These are phyloP conservation scores for Neoboletus subvelutipes DNA, from an alignment of 768 basidiomycete genomes.

Conservation along the genomic window DNA sequence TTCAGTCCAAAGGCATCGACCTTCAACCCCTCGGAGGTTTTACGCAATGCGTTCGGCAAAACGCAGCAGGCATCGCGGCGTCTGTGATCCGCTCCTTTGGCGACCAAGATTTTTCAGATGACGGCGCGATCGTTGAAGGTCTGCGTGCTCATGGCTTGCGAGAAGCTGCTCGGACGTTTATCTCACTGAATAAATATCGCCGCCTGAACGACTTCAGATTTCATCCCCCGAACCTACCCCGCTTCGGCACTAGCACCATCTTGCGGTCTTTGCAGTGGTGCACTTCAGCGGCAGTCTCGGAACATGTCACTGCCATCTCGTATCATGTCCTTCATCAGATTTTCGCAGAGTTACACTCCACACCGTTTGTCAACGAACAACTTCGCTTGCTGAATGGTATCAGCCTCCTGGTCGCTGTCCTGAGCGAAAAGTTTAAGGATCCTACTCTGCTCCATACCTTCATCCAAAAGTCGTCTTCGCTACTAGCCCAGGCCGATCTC, in stretches of 20 bases:
- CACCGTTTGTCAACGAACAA: slow-evolving; percentile 83
- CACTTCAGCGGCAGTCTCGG: slow-evolving; percentile 37
- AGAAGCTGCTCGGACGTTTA: slow-evolving; percentile 46
- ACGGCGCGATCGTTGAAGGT: slow-evolving; percentile 48
- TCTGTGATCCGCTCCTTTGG: slow-evolving; percentile 61
- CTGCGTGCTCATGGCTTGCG: slow-evolving; percentile 39
- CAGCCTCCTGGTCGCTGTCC: slow-evolving; percentile 69
- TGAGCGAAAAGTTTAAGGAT: slow-evolving; percentile 54
- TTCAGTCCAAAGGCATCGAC: slow-evolving; percentile 36
- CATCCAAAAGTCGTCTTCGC: slow-evolving; percentile 60
- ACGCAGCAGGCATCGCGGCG: slow-evolving; percentile 56
- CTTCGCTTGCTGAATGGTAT: slow-evolving; percentile 70
- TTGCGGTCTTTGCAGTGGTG: slow-evolving; percentile 65
- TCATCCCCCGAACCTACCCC: slow-evolving; percentile 68
- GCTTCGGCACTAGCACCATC: slow-evolving; percentile 48
- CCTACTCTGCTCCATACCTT: slow-evolving; percentile 64
- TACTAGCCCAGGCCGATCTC: slow-evolving; percentile 70
- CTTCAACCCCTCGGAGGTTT: slow-evolving; percentile 34
- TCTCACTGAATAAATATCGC: slow-evolving; percentile 53
- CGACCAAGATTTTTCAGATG: slow-evolving; percentile 61
- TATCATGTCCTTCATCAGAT: slow-evolving; percentile 79
- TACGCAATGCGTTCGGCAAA: slow-evolving; percentile 36
- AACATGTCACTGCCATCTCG: slow-evolving; percentile 54
- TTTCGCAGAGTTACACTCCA: slow-evolving; percentile 61
- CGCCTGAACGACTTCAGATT: slow-evolving; percentile 44